Evolutionary conservation across 2,329 filamentous ascomycete genomes (phyloP).

Genomic region (Verticillium tricorpus): DNA sequence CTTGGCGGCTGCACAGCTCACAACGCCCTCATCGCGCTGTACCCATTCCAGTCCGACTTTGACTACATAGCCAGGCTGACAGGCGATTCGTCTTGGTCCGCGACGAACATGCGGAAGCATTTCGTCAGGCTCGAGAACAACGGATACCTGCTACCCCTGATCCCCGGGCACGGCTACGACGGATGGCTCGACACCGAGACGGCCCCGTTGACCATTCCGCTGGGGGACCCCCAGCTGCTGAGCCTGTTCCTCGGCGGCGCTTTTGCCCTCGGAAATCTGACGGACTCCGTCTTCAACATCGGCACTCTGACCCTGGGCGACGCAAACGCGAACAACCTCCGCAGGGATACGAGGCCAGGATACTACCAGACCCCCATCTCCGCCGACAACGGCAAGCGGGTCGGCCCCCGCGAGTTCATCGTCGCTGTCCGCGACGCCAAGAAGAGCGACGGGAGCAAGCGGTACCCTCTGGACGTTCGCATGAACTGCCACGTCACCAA

Average conservation of each 20-base stretch:
- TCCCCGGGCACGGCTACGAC: slow-evolving; percentile 41
- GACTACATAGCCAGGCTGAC: slow-evolving; percentile 47
- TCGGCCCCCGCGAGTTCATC: slow-evolving; percentile 52
- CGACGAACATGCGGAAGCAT: slow-evolving; percentile 54
- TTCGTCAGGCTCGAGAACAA: slow-evolving; percentile 49
- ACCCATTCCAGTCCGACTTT: slow-evolving; percentile 49
- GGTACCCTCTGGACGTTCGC: slow-evolving; percentile 52
- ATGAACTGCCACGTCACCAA: slow-evolving; percentile 42
- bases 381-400: slow-evolving; percentile 43
- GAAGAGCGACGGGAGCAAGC: slow-evolving; percentile 42
- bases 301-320: slow-evolving; percentile 40
- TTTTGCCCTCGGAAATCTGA: slow-evolving; percentile 39
- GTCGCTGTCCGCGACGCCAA: slow-evolving; percentile 41
- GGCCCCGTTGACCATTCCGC: slow-evolving; percentile 44
- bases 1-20: slow-evolving; percentile 55
- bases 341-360: slow-evolving; percentile 40
- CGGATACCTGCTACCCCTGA: slow-evolving; percentile 39
- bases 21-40: slow-evolving; percentile 48
- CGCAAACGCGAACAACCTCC: slow-evolving; percentile 39
- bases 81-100: slow-evolving; percentile 49
- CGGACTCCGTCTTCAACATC: slow-evolving; percentile 20
- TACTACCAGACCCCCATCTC: slow-evolving; percentile 56
- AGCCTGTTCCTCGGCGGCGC: slow-evolving; percentile 46
- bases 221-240: slow-evolving; percentile 49
- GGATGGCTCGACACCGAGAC: slow-evolving; percentile 52